phyloP scores from a whole-genome alignment of 1,139 yeast genomes.

The Suhomyces bolitotheri region DNA sequence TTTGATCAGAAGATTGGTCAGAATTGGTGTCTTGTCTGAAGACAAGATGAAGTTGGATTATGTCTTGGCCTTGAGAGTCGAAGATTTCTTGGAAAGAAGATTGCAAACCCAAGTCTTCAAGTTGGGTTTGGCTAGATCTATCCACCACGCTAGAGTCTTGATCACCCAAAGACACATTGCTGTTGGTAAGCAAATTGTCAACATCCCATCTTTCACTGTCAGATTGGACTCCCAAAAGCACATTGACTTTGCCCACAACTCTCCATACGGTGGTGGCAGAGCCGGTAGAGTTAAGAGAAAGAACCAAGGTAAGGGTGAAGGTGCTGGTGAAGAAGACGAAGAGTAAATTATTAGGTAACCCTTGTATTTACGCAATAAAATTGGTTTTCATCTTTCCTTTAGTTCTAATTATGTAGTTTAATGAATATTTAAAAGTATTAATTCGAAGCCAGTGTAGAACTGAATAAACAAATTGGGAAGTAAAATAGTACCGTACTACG shows the following conservation, averaged over 20 bases:
- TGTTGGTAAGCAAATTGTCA: conserved; percentile 99
- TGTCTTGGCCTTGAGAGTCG: conserved; percentile 96
- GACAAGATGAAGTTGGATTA: conserved; percentile 99
- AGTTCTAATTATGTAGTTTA: conserved; percentile 15
- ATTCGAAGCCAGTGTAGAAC: no score
- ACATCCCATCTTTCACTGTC: conserved; percentile 98
- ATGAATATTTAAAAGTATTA: conserved; percentile 2
- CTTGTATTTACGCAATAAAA: conserved; percentile 16
- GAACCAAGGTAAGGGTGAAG: conserved; percentile 76
- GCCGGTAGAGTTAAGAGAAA: conserved; percentile 99
- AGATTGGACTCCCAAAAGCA: conserved; percentile 99
- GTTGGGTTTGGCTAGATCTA: conserved; percentile 98
- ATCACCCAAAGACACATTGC: conserved; percentile 99
- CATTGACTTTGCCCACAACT: conserved; percentile 98
- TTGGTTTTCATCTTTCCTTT: conserved; percentile 15
- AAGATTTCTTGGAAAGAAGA: conserved; percentile 99
- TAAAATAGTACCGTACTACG: no score
- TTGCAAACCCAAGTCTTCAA: conserved; percentile 99
- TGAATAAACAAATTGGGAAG: no score
- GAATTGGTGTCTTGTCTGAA: conserved; percentile 98
- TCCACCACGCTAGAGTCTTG: conserved; percentile 99
- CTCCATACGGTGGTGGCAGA: conserved; percentile 99
- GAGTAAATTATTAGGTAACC: conserved; percentile 41
- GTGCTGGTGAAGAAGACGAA: conserved; percentile 68
- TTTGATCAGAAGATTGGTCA: conserved; percentile 95